A percentile compares a stretch with the other conserved stretches of the same genome.
Evolutionary conservation across 2,329 filamentous ascomycete genomes (phyloP).

Genomic region (Sporothrix euskadiensis): DNA sequence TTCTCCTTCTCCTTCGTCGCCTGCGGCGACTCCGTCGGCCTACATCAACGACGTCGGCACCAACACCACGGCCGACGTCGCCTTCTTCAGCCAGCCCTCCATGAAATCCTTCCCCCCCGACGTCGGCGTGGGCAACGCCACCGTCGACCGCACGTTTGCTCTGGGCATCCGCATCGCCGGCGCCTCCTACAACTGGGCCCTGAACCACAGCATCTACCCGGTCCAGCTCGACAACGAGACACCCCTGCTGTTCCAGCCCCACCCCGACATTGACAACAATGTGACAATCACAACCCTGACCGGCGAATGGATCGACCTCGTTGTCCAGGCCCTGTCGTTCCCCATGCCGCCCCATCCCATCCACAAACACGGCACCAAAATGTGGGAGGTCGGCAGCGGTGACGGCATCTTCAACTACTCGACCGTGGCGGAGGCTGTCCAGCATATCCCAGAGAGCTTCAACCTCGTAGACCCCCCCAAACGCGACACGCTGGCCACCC

Average conservation of each 20-base stretch:
- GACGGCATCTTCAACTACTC: constrained; percentile 53
- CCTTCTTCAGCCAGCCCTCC: constrained; percentile 46
- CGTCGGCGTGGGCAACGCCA: constrained; percentile 41
- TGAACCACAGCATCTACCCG: constrained; percentile 51
- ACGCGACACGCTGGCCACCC: constrained; percentile 52
- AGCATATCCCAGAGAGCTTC: constrained; percentile 51
- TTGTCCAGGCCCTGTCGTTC: constrained; percentile 48
- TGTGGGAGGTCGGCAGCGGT: constrained; percentile 57
- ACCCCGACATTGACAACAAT: constrained; percentile 42
- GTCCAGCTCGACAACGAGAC: constrained; percentile 40
- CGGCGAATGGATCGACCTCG: constrained; percentile 57
- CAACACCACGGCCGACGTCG: constrained; percentile 44
- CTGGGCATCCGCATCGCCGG: constrained; percentile 45
- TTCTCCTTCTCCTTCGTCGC: neutral
- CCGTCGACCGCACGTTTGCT: constrained; percentile 50
- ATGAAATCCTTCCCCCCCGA: constrained; percentile 52
- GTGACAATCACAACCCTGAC: constrained; percentile 51
- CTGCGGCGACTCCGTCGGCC: constrained; percentile 37
- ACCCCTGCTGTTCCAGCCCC: constrained; percentile 52
- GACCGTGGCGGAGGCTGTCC: constrained; percentile 54
- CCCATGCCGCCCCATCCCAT: constrained; percentile 60
- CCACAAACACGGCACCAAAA: constrained; percentile 65
- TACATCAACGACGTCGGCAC: constrained; percentile 52
- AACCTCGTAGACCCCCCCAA: constrained; percentile 58
- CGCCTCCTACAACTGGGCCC: constrained; percentile 54